Percentiles rank a stretch among this genome's conserved stretches.
phyloP scores from a whole-genome alignment of 2,329 filamentous ascomycete genomes.

The Trichoderma sp. region DNA sequence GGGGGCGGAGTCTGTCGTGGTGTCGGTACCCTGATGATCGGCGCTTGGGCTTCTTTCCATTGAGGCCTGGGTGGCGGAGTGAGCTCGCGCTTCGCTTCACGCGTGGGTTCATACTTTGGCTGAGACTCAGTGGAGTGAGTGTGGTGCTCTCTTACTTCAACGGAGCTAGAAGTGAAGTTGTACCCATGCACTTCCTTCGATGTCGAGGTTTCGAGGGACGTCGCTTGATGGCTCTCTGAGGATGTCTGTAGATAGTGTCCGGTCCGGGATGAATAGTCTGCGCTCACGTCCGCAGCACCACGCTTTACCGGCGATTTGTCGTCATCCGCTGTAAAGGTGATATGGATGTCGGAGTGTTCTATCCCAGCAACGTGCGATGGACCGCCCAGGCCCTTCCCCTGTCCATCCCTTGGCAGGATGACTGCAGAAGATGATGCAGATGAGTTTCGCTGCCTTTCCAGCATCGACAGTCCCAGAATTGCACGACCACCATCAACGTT shows the following conservation, averaged over 20 bases:
- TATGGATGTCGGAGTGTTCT: conserved; percentile 15
- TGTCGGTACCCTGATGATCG: conserved; percentile 44
- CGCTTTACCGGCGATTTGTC: background rate
- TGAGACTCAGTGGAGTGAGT: conserved; percentile 28
- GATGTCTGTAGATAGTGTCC: background rate
- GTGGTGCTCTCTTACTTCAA: conserved; percentile 15
- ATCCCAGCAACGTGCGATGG: background rate
- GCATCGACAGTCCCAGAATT: conserved; percentile 12
- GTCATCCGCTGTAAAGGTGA: conserved; percentile 19
- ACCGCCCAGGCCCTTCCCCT: background rate
- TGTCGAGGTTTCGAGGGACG: background rate
- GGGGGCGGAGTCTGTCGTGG: conserved; percentile 42
- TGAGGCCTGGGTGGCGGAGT: conserved; percentile 4
- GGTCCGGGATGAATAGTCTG: background rate
- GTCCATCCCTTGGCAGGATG: background rate
- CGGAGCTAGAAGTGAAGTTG: background rate
- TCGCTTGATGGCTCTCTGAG: background rate
- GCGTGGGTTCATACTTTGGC: conserved; percentile 2
- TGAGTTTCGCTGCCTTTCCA: conserved; percentile 1
- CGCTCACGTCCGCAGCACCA: background rate
- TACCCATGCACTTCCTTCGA: background rate
- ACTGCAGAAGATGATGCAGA: background rate
- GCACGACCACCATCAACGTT: background rate
- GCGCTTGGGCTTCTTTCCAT: conserved; percentile 33
- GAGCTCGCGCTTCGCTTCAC: conserved; percentile 1